Conservation (phyloP, 768 basidiomycete species). For the Botryobasidium botryosum region DNA sequence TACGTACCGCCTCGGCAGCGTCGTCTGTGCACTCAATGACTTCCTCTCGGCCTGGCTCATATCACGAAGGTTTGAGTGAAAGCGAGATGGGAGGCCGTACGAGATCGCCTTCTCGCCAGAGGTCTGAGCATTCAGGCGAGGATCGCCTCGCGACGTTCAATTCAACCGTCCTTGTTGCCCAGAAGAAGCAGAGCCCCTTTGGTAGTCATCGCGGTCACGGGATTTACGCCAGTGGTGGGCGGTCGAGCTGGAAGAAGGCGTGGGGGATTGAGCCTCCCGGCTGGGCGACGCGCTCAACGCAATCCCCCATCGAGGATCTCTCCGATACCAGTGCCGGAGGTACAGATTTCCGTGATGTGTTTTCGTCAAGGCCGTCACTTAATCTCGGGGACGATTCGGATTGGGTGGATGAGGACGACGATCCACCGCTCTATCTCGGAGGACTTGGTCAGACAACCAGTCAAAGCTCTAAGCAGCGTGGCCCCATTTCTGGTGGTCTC, state of each 20-base stretch:
- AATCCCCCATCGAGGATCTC: slow-evolving; percentile 60
- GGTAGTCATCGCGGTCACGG: slow-evolving; percentile 21
- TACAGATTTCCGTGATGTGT: slow-evolving; percentile 53
- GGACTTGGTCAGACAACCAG: slow-evolving; percentile 44
- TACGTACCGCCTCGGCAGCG: slow-evolving; percentile 55
- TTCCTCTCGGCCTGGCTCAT: slow-evolving; percentile 64
- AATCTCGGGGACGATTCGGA: slow-evolving; percentile 62
- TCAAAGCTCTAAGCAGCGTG: slow-evolving; percentile 36
- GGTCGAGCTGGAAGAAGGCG: slow-evolving; percentile 75
- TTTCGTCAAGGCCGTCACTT: slow-evolving; percentile 45
- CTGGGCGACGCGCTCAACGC: slow-evolving; percentile 47
- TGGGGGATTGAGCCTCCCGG: slow-evolving; percentile 81
- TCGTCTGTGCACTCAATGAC: slow-evolving; percentile 62
- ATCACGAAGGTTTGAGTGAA: slow-evolving; percentile 51
- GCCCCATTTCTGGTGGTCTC: slow-evolving; percentile 21
- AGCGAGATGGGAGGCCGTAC: slow-evolving; percentile 27
- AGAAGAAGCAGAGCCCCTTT: slow-evolving; percentile 60
- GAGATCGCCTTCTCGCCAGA: slow-evolving; percentile 13
- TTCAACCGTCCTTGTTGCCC: slow-evolving; percentile 57
- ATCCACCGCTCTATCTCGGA: slow-evolving; percentile 49
- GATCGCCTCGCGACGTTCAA: slow-evolving; percentile 8
- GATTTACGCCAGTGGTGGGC: slow-evolving; percentile 21
- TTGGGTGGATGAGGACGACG: slow-evolving; percentile 82
- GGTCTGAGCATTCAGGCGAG: slow-evolving; percentile 9
- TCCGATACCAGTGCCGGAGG: slow-evolving; percentile 30